Base-by-base conservation (phyloP, 805 yeast species). In the Starmerella cellae region DNA sequence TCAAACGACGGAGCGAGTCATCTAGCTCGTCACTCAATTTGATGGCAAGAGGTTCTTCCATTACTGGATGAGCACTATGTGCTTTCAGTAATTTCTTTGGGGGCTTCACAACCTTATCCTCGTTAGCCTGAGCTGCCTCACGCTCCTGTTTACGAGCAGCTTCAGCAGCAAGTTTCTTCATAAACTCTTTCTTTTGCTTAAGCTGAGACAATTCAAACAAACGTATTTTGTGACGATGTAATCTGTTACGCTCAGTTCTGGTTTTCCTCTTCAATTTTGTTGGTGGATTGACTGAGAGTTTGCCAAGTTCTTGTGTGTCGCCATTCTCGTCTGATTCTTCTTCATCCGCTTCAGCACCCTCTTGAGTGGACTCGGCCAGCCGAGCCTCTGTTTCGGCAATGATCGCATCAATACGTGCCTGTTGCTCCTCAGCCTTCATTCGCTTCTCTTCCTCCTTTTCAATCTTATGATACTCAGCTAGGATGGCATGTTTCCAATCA, bases 1-100 rank as follows among this genome's bases (percentile, higher is more conserved):
- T 82, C 56, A 91, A 65, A 48, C 76, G 73, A 60, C 95, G 74
- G 54, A 91, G 67, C 14, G 94, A 82, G 54, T 82, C 93, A 27
- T 80, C 75, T 50, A 91, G 69, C 61, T 91, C 98, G 57, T 83
- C 88, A 21, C 93, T 74, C 40, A 91, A 71, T 63, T 91, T 88
- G 22, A 91, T 79, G 54, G 88, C 80, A 30, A 76, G 51, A 10
- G 68, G 65, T 18, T 66, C 67, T 28, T 69, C 69, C 29, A 68
- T 53, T 11, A 76, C 65, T 16, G 69, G 63, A 47, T 68, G 65
- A 47, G 65, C 70, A 9, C 74, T 62, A 39, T 75, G 56, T 17
- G 57, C 58, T 30, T 41, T 43, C 37, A 46, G 70, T 36, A 68
- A 54, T 63, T 51, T 55, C 63, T 52, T 49, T 19, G 39, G 33